These are phyloP conservation scores for Coniella lustricola DNA, from an alignment of 2,329 filamentous ascomycete species.

Conservation along the genomic window DNA sequence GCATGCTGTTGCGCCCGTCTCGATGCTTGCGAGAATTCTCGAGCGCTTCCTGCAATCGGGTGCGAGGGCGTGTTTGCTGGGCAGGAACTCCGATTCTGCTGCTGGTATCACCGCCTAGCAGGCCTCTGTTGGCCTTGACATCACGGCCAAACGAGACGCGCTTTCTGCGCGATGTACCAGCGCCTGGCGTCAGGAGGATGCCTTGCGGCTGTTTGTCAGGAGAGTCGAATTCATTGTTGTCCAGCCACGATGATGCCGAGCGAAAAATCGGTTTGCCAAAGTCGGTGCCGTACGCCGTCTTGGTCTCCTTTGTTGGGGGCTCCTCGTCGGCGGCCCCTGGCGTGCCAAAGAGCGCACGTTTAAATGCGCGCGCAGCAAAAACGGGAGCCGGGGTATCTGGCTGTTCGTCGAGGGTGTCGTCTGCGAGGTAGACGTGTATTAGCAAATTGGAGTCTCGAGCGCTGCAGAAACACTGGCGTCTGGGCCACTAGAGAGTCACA, in stretches of 20 bases:
- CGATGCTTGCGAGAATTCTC: conserved; percentile 34
- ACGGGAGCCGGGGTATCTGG: conserved; percentile 61
- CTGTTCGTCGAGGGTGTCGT: conserved; percentile 43
- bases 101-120: conserved; percentile 22
- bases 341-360: conserved; percentile 57
- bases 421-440: conserved; percentile 18
- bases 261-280: conserved; percentile 18
- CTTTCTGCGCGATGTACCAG: conserved; percentile 52
- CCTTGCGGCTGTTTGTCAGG: conserved; percentile 43
- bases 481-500: background rate
- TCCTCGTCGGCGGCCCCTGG: conserved; percentile 30
- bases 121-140: conserved; percentile 32
- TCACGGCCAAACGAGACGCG: conserved; percentile 59
- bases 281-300: conserved; percentile 22
- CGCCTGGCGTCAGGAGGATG: conserved; percentile 59
- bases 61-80: conserved; percentile 27
- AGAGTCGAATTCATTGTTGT: conserved; percentile 27
- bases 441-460: conserved; percentile 1
- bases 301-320: conserved; percentile 17
- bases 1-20: conserved; percentile 3
- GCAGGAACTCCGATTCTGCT: conserved; percentile 4
- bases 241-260: background rate
- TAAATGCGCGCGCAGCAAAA: conserved; percentile 59
- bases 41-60: conserved; percentile 38
- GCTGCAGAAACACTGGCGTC: background rate